These are phyloP conservation scores for Combretum micranthum DNA, from an alignment of 345 rosid genomes.

Conservation along the genomic window DNA sequence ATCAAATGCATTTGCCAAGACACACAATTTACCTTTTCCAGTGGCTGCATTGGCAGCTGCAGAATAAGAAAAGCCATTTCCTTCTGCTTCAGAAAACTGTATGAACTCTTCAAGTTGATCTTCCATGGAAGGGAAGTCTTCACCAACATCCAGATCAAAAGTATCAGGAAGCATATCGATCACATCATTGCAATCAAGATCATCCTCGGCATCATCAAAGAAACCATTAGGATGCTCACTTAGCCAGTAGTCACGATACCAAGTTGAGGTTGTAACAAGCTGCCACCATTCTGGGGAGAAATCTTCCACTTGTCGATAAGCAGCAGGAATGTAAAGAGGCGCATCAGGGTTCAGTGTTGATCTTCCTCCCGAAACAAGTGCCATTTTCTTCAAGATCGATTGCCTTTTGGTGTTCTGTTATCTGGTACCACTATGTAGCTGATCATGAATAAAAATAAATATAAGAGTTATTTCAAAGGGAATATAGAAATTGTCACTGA, in stretches of 20 bases:
- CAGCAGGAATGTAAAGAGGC: slow-evolving; percentile 78
- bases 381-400: slow-evolving; percentile 31
- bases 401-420: slow-evolving; percentile 6
- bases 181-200: slow-evolving; percentile 15
- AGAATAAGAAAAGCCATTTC: slow-evolving; percentile 11
- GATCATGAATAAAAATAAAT: too few species aligned
- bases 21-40: slow-evolving; percentile 3
- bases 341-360: slow-evolving; percentile 83
- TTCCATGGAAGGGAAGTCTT: slow-evolving; percentile 36
- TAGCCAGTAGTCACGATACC: slow-evolving; percentile 87
- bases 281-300: slow-evolving; percentile 98
- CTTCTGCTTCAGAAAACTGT: slow-evolving; percentile 24
- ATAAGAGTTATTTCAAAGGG: too few species aligned
- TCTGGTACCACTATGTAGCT: too few species aligned
- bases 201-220: slow-evolving; percentile 34
- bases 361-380: slow-evolving; percentile 67
- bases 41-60: slow-evolving; percentile 12
- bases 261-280: slow-evolving; percentile 60
- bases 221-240: slow-evolving; percentile 62
- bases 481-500: too few species aligned
- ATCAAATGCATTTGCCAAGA: too few species aligned
- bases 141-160: slow-evolving; percentile 54
- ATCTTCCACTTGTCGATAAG: slow-evolving; percentile 75
- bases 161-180: slow-evolving; percentile 60
- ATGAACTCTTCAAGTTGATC: slow-evolving; percentile 38